Evolutionary conservation across 768 basidiomycete species (phyloP), one percentile per base, ranked within the genome.

Genomic region (Naganishia vaughanmartiniae): DNA sequence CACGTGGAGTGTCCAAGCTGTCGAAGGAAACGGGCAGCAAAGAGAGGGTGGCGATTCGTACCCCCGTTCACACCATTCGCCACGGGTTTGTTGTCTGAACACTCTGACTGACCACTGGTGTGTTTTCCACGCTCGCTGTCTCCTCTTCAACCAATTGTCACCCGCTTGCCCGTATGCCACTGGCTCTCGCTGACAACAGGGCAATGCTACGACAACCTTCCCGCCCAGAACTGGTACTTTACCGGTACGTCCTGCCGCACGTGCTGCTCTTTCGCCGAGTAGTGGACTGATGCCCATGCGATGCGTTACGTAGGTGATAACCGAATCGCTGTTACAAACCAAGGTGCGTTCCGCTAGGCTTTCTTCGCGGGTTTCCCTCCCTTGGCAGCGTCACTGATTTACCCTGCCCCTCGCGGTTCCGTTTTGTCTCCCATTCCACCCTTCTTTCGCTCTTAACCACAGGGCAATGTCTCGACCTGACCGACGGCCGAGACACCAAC

Each of bases 161-260:
- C 34, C 45, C 45, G 45, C 45, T 46, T 17, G 21, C 5, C 4
- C 45, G 45, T 46, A 12, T 36, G 6, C 34, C 4, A 36, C 34
- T 12, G 6, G 34, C 34, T 36, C 12, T 46, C 45, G 45, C 17
- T 17, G 45, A 46, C 6, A 4, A 51, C 26, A 63, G 60, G 60
- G 60, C 56, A 33, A 63, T 71, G 69, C 58, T 75, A 73, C 60
- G 42, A 54, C 45, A 63, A 58, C 15, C 42, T 71, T 14, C 36
- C 57, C 33, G 65, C 56, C 24, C 72, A 75, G 60, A 56, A 67
- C 21, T 73, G 70, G 69, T 74, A 71, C 67, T 71, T 63, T 45
- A 63, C 60, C 19, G 57, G 57, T 58, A 58, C 15, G 57, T 19
- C 57, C 36, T 34, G n/a, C 57, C 34, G 2, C n/a, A 7, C 4